Conservation (phyloP, 495 filamentous ascomycete species). For the Aspergillus cavernicola region DNA sequence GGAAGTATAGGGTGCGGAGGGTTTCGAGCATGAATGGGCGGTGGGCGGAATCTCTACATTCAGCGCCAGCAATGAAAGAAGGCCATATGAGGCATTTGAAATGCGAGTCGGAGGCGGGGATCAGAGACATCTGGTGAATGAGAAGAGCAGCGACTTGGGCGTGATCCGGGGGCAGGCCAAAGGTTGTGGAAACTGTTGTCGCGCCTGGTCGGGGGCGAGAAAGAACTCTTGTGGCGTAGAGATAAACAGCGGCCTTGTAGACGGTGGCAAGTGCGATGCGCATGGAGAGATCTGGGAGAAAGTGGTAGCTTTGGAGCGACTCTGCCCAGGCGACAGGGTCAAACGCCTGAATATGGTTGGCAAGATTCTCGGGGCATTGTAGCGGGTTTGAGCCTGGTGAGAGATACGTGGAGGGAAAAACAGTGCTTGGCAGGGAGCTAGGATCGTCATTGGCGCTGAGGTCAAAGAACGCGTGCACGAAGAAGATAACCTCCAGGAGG, state of each 20-base stretch:
- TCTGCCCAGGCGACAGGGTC: slow-evolving; percentile 41
- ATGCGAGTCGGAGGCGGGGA: slow-evolving; percentile 36
- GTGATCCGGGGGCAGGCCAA: slow-evolving; percentile 35
- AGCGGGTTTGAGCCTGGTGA: slow-evolving; percentile 26
- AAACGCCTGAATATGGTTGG: slow-evolving; percentile 43
- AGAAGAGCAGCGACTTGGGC: slow-evolving; percentile 31
- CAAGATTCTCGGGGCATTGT: slow-evolving; percentile 33
- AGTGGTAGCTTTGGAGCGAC: slow-evolving; percentile 38
- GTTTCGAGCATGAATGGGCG: slow-evolving; percentile 35
- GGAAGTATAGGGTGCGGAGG: slow-evolving; percentile 36
- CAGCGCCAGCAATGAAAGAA: slow-evolving; percentile 46
- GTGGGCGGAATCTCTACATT: slow-evolving; percentile 34
- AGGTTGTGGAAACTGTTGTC: slow-evolving; percentile 24
- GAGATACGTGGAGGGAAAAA: slow-evolving; percentile 25
- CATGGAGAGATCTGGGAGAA: slow-evolving; percentile 34
- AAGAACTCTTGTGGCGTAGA: slow-evolving; percentile 44
- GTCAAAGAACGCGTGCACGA: slow-evolving; percentile 42
- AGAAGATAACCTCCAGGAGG: slow-evolving; percentile 46
- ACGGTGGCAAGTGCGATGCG: slow-evolving; percentile 40
- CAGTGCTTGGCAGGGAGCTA: slow-evolving; percentile 27
- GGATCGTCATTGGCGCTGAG: slow-evolving; percentile 25
- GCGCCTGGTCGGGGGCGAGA: slow-evolving; percentile 31
- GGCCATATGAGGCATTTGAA: slow-evolving; percentile 51
- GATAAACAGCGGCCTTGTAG: slow-evolving; percentile 44
- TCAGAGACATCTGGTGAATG: slow-evolving; percentile 35